A percentile compares a stretch with the other conserved stretches of the same genome.
phyloP scores from a whole-genome alignment of 192 early-diverging fungal genomes.

The Coemansia sp. region DNA sequence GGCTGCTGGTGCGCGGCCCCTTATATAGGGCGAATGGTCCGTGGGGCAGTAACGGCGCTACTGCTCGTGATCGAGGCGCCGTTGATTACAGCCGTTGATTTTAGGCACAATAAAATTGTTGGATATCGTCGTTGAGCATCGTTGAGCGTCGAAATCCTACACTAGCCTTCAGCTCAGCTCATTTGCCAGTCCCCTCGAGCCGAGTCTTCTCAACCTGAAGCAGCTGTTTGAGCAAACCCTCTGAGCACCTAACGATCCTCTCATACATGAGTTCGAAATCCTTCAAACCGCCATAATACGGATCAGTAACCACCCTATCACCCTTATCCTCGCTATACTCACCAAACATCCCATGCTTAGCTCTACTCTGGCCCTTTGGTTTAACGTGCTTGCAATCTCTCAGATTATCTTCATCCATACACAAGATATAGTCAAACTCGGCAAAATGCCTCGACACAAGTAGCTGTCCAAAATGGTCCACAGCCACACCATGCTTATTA shows the following conservation, averaged over 20 bases:
- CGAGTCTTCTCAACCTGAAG: background rate
- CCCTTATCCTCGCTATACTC: conserved; percentile 18
- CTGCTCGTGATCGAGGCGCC: no score
- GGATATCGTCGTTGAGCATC: no score
- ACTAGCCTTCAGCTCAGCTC: no score
- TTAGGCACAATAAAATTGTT: no score
- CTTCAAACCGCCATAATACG: conserved; percentile 52
- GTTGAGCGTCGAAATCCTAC: no score
- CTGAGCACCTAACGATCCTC: conserved; percentile 45
- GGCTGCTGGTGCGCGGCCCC: no score
- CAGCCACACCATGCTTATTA: conserved; percentile 64
- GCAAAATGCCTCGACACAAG: conserved; percentile 63
- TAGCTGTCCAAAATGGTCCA: conserved; percentile 74
- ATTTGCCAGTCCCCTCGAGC: background rate
- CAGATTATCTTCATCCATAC: conserved; percentile 87
- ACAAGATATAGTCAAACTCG: conserved; percentile 82
- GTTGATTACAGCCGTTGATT: no score
- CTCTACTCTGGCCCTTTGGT: conserved; percentile 38
- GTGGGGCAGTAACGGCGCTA: no score
- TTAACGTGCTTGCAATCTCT: conserved; percentile 54
- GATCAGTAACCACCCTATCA: conserved; percentile 41
- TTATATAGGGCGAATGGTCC: no score
- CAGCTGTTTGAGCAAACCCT: conserved; percentile 38
- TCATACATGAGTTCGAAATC: conserved; percentile 48
- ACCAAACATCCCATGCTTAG: conserved; percentile 44